Percentiles rank a stretch among this genome's conserved stretches.
These are phyloP conservation scores for Rhynchospora breviuscula DNA, from an alignment of 176 grass and related monocot genomes.

Conservation along the genomic window DNA sequence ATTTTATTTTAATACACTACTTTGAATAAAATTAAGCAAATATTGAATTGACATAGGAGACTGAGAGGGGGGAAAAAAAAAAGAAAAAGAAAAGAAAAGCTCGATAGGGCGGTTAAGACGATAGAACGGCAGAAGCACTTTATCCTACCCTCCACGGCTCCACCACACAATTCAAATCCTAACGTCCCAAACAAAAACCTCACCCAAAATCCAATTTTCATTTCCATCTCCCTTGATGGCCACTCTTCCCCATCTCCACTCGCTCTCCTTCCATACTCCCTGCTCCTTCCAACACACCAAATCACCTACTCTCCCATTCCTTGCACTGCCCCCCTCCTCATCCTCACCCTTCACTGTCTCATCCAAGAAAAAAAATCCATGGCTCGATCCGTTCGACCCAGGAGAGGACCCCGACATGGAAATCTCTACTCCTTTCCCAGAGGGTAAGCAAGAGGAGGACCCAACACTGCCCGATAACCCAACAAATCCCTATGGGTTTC, in stretches of 20 bases:
- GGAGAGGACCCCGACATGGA: constrained; percentile 59
- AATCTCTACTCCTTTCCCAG: constrained; percentile 50
- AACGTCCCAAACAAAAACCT: constrained; percentile 6
- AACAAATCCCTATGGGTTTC: constrained; percentile 68
- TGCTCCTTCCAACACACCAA: constrained; percentile 28
- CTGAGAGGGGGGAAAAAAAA: too few relatives aligned
- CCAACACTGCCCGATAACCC: constrained; percentile 63
- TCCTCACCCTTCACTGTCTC: constrained; percentile 10
- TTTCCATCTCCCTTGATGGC: constrained; percentile 18
- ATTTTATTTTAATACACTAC: too few relatives aligned
- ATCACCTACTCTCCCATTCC: constrained; percentile 15
- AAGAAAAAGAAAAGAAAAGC: too few relatives aligned
- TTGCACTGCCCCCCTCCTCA: not conserved
- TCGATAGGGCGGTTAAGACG: too few relatives aligned
- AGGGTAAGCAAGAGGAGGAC: constrained; percentile 93
- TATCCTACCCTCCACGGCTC: constrained; percentile 25
- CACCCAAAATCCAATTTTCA: constrained; percentile 1
- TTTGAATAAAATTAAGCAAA: not conserved
- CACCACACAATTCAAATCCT: constrained; percentile 37
- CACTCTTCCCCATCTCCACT: constrained; percentile 19
- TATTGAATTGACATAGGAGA: not conserved
- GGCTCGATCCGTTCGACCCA: constrained; percentile 91
- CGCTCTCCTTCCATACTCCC: constrained; percentile 27
- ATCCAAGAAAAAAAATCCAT: constrained; percentile 80
- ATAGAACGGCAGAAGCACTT: too few relatives aligned